Evolutionary conservation across 1,139 yeast genomes (phyloP).

Genomic region (Taiozyma sp.): DNA sequence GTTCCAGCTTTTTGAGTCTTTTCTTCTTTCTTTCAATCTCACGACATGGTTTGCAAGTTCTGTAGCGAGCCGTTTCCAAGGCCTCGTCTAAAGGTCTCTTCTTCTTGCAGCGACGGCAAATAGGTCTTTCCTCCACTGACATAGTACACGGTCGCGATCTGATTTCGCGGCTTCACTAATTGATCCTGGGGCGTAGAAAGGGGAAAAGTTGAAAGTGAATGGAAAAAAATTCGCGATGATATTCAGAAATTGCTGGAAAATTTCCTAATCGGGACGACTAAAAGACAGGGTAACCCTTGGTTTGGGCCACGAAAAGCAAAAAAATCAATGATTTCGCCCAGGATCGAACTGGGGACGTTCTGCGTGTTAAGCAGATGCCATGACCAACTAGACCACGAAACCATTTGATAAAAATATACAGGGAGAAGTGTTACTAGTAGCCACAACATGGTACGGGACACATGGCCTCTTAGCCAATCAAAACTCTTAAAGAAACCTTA

Average conservation of each 20-base stretch:
- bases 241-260: not conserved
- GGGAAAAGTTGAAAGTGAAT: not conserved
- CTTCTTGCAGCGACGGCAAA: slow-evolving; percentile 25
- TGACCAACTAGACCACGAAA: slow-evolving; percentile 97
- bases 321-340: slow-evolving; percentile 80
- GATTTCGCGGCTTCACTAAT: not conserved
- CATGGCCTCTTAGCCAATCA: no score
- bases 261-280: not conserved
- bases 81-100: slow-evolving; percentile 24
- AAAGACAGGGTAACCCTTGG: not conserved
- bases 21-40: slow-evolving; percentile 24
- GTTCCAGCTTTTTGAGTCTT: slow-evolving; percentile 20
- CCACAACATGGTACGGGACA: no score
- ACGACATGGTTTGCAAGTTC: slow-evolving; percentile 25
- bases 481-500: no score
- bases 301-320: not conserved
- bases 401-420: slow-evolving; percentile 25
- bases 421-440: no score
- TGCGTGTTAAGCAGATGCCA: slow-evolving; percentile 99
- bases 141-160: not conserved
- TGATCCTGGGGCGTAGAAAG: not conserved
- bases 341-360: slow-evolving; percentile 99
- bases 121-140: slow-evolving; percentile 8
- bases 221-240: not conserved
- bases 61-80: slow-evolving; percentile 22